Evolutionary conservation across 2,329 filamentous ascomycete species (phyloP), one percentile per base, ranked within the genome.

Genomic region (Aspergillus pseudoterreus): DNA sequence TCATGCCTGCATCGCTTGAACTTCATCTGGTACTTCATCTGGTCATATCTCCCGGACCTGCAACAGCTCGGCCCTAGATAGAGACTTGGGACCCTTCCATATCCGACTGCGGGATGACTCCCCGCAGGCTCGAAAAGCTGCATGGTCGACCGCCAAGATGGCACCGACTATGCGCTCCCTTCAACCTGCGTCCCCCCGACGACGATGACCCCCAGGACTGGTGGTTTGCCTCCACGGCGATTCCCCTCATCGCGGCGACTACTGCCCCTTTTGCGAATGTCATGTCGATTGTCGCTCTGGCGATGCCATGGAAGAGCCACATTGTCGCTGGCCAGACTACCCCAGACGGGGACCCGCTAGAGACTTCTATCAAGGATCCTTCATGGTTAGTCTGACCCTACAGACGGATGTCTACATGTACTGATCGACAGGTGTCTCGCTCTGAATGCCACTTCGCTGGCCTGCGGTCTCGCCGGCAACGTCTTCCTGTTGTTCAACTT

Each of bases 221-320:
- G 75, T 79, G 77, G 77, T 67, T 78, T 55, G 75, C 75, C 1
- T 77, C 75, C 2, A 80, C 75, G 1, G 75, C 75, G 3, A 78
- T 92, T 56, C 88, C 88, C 30, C 83, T 96, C 65, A 80, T 94
- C 10, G 90, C 91, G 2, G 91, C 90, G 32, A 90, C 91, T 0
- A 80, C 94, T 2, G 90, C 90, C 1, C 92, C 92, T 0, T 82
- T 95, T 9, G 92, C 92, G 2, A 95, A 92, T 52, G 85, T 94
- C 27, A 87, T 94, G 71, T 92, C 87, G 51, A 90, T 96, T 52
- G 90, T 88, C 55, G 89, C 91, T 6, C 78, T 96, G n/a, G 88
- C 90, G 1, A 85, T 84, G 24, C 83, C 83, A 19, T 96, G 91
- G 92, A 79, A 88, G 54, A 75, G 78, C 48, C 63, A 77, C 39